Evolutionary conservation across 345 rosid species (phyloP), one percentile per base, ranked within the genome.

Genomic region (Gossypioides kirkii): DNA sequence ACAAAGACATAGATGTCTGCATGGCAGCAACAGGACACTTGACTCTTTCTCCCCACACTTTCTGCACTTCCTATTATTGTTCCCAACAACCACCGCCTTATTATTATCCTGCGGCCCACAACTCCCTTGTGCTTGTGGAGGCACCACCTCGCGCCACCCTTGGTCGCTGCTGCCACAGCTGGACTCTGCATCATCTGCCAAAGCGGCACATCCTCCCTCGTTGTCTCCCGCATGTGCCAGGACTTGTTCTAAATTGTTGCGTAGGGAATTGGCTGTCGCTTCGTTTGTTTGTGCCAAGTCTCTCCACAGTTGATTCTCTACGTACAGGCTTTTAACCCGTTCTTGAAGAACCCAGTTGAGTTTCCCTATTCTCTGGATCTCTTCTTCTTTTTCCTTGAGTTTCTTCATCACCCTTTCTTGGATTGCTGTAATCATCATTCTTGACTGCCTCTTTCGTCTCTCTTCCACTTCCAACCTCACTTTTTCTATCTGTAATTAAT

Each of bases 1-100:
- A 77, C 96, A 90, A 70, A 92, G 83, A 86, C 98, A 89, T 38
- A 93, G 81, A 78, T 93, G 98, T 82, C 94, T 81, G 82, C 98
- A 93, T 49, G 98, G 96, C 77, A 90, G 74, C 78, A 93, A 76
- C 89, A 93, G 55, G 79, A 90, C 96, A 59, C 89, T 82, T 14
- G 91, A 75, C 62, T 90, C 97, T 75, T 73, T 81, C 80, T 78
- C 83, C 84, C 97, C 87, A 77, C 98, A 93, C 80, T 77, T 80
- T 65, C 81, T 74, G 77, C 94, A 90, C 67, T 50, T 56, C 77
- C 74, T 66, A 8, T 17, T 20, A 42, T 11, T 25, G 18, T 47
- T 32, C 63, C 22, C 76, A 43, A 0, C 73, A 28, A 42, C 69
- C 28, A 22, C 47, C 49, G 23, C 75, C 42, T 22, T 46, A 54